Base-by-base conservation (phyloP, 768 basidiomycete genomes). In the Pleurotus djamor region DNA sequence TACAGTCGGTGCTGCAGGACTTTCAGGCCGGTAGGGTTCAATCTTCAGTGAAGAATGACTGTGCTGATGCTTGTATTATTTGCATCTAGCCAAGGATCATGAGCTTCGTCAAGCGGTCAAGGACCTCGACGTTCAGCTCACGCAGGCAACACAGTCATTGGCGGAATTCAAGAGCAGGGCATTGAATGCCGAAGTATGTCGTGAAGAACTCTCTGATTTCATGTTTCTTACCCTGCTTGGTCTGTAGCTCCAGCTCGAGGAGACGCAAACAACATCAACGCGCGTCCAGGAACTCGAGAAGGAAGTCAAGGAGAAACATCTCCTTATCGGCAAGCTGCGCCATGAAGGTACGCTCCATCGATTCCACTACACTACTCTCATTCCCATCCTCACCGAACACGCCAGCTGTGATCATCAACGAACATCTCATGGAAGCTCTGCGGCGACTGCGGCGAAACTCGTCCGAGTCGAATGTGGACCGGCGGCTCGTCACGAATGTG, bases 351-450 rank as follows among this genome's bases (percentile, higher is more conserved):
- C 36, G 76, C 14, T 43, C 12, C 32, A 32, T 35, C 70, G 1
- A 64, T 14, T 35, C 54, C 48, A 35, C 32, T 17, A 21, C 28
- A 38, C 21, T 54, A 43, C 17, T 17, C 35, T 13, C 21, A 48
- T 58, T 64, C 41, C 17, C 62, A 28, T 28, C 21, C 21, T 28
- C 21, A 28, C 21, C 21, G 21, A 28, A 28, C 21, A 28, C 21
- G 21, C 10, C 63, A 96, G 96, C 91, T 52, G 94, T 99, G 12
- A 96, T 98, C 60, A 87, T 96, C 69, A 98, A 98, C 64, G 97
- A 98, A 68, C 97, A 99, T 67, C 80, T 99, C 9, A 97, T 95
- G 66, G 96, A 98, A 72, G 97, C 97, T 3, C 83, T 99, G n/a
- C 92, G 96, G 10, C 88, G 97, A 21, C 81, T 99, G 52, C 87